A percentile compares a stretch with the other conserved stretches of the same genome.
Evolutionary conservation across 2,329 filamentous ascomycete species (phyloP).

Genomic region (Sclerotinia minor): DNA sequence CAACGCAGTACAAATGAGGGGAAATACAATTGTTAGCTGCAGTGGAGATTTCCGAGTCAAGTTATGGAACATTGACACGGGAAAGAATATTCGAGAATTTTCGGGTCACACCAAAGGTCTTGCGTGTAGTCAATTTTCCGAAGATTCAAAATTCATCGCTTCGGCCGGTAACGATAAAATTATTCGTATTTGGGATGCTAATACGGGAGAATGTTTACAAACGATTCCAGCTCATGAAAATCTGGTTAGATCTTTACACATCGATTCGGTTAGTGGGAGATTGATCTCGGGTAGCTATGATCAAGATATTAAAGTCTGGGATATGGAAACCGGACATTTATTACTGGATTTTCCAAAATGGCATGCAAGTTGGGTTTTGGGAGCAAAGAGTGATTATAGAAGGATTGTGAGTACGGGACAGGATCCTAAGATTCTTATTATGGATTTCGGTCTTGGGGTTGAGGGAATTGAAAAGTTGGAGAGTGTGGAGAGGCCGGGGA

Average conservation of each 20-base stretch:
- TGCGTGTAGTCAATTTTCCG: constrained; percentile 92
- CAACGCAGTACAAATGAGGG: constrained; percentile 93
- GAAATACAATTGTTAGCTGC: constrained; percentile 89
- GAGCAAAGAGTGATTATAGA: constrained; percentile 92
- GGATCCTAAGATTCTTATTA: constrained; percentile 85
- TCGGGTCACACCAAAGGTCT: constrained; percentile 87
- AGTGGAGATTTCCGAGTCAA: constrained; percentile 92
- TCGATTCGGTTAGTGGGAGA: constrained; percentile 82
- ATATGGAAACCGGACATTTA: constrained; percentile 76
- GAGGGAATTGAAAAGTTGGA: constrained; percentile 51
- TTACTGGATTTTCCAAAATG: constrained; percentile 87
- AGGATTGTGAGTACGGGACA: constrained; percentile 94
- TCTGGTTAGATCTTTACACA: constrained; percentile 85
- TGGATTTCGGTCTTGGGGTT: constrained; percentile 79
- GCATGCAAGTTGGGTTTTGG: constrained; percentile 96
- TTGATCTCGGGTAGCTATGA: constrained; percentile 94
- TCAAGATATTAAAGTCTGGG: constrained; percentile 91
- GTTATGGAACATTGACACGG: constrained; percentile 91
- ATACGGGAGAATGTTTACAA: constrained; percentile 79
- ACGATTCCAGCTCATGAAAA: constrained; percentile 81
- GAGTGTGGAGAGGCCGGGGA: background rate
- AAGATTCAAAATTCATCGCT: constrained; percentile 90
- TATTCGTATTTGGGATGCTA: constrained; percentile 94
- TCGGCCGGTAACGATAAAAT: constrained; percentile 94
- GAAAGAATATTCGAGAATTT: constrained; percentile 87